Conservation (phyloP, 2,329 filamentous ascomycete species). For the Trichoderma endophyticum region DNA sequence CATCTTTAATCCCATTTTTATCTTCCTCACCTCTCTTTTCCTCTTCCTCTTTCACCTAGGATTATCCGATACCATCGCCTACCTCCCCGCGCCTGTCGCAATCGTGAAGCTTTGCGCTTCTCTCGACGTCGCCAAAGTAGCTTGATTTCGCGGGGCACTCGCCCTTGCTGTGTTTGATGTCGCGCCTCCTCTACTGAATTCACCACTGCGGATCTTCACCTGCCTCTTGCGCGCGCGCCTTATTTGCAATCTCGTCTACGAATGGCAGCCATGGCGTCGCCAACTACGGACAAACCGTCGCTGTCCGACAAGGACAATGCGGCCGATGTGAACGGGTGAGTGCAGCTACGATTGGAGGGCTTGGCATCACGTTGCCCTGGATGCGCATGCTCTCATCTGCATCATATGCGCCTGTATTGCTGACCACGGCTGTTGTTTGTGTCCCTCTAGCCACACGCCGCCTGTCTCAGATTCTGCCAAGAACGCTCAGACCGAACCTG, state of each 20-base stretch:
- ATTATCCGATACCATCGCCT: neutral
- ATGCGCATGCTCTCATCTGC: neutral
- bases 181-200: constrained; percentile 32
- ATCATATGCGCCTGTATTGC: constrained; percentile 19
- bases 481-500: constrained; percentile 17
- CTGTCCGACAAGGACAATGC: constrained; percentile 31
- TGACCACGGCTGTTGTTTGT: constrained; percentile 25
- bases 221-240: neutral
- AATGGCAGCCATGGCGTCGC: constrained; percentile 55
- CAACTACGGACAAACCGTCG: constrained; percentile 39
- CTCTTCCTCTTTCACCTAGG: neutral
- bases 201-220: constrained; percentile 19
- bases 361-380: neutral
- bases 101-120: neutral
- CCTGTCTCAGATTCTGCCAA: constrained; percentile 6
- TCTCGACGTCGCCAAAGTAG: neutral
- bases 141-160: constrained; percentile 10
- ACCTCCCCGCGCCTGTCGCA: neutral
- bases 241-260: constrained; percentile 26
- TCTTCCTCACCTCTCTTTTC: neutral
- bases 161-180: constrained; percentile 34
- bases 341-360: constrained; percentile 19
- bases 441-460: constrained; percentile 14
- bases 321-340: constrained; percentile 39
- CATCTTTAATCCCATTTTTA: neutral